Evolutionary conservation across 2,329 filamentous ascomycete genomes (phyloP), one percentile per base, ranked within the genome.

Genomic region (Trichoderma sp.): DNA sequence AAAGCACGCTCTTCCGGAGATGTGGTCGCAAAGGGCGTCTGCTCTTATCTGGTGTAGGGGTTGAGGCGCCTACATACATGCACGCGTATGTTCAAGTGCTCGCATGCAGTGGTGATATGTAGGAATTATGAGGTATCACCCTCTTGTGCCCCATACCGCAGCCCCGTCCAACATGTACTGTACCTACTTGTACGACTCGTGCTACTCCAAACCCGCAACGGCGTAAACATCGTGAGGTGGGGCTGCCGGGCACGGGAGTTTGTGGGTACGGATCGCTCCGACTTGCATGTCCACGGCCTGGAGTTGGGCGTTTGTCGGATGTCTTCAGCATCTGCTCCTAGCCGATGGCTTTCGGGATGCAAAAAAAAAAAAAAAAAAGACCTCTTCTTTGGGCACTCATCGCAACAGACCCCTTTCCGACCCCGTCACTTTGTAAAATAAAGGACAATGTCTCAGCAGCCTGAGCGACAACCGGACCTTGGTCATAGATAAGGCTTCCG

Each of bases 201-300:
- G 10, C 46, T 37, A 52, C 30, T 37, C 26, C 39, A 39, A 28
- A 51, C 49, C 52, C 58, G 30, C 18, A 18, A 49, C 49, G 58
- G 60, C 60, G 58, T 30, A 43, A 30, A 39, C 56, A 69, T 69
- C 68, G 68, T 69, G 68, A 69, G 64, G 63, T 67, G 63, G 68
- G 68, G 68, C 54, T 26, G 68, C 63, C 55, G 43, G 64, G 39
- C 52, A 61, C 68, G 55, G 56, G 37, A 58, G 63, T 52, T 51
- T 37, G 68, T 69, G 68, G 68, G 68, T 69, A 69, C 68, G 68
- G 68, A 69, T 69, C 68, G 68, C 68, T 69, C 68, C 68, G 61
- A 67, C 63, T 54, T 68, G 68, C 68, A 69, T 67, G 64, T 26
- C 30, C 49, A 68, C 55, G 52, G 59, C 43, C 37, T 68, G 56